Evolutionary conservation across 176 grass and related monocot genomes (phyloP).

Genomic region (maize (Zea mays)): DNA sequence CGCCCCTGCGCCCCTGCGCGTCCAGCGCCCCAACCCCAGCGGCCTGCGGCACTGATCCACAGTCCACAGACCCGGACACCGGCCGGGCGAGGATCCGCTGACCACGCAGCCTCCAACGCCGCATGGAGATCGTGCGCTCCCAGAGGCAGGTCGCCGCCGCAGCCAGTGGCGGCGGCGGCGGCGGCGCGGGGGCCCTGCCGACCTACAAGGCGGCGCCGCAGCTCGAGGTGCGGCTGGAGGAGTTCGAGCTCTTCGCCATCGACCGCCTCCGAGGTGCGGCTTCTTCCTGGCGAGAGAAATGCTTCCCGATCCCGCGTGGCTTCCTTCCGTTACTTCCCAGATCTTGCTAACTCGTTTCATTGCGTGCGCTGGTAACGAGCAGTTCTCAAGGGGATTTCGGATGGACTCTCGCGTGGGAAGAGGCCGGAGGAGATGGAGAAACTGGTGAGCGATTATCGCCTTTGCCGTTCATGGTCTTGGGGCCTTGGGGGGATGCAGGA

Average conservation of each 20-base stretch:
- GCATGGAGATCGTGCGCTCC: constrained; percentile 90
- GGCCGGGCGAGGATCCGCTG: neutral
- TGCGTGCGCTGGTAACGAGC: neutral
- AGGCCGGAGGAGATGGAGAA: constrained; percentile 91
- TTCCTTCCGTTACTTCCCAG: neutral
- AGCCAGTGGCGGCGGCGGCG: neutral
- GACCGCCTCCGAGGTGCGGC: constrained; percentile 80
- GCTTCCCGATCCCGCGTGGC: neutral
- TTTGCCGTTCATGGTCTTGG: neutral
- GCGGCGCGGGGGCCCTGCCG: constrained; percentile 41
- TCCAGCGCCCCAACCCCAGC: no score
- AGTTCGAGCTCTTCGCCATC: constrained; percentile 93
- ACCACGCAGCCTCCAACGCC: neutral
- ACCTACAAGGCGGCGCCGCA: constrained; percentile 72
- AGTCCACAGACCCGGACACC: neutral
- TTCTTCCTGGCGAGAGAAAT: neutral
- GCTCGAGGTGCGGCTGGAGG: constrained; percentile 84
- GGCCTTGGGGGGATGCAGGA: neutral
- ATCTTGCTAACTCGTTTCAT: constrained; percentile 2
- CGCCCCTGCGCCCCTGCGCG: no score
- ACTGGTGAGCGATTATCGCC: constrained; percentile 47
- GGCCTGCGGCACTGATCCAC: neutral
- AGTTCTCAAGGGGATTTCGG: constrained; percentile 90
- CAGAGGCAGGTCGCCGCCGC: constrained; percentile 52
- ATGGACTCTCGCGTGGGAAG: constrained; percentile 86